A percentile compares a stretch with the other conserved stretches of the same genome.
Evolutionary conservation across 345 rosid genomes (phyloP).

Genomic region (Reutealis trisperma): DNA sequence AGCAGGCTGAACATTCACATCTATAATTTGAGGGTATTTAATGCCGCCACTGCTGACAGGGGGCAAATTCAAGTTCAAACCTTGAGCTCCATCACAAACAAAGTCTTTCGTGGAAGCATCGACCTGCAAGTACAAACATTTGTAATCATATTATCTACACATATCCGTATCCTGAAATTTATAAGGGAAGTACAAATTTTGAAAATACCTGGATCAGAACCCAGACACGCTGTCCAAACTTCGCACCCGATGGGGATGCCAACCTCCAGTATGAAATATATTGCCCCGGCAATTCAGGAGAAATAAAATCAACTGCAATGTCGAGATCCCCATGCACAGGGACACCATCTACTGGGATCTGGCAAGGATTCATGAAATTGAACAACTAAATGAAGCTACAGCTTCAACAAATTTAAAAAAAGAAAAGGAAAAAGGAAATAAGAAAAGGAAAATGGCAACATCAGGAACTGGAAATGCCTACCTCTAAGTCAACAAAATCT

Average conservation of each 20-base stretch:
- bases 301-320: slow-evolving; percentile 67
- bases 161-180: not conserved
- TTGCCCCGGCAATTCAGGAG: slow-evolving; percentile 76
- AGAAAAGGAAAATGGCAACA: not conserved
- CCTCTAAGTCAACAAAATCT: slow-evolving; percentile 58
- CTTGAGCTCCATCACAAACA: slow-evolving; percentile 33
- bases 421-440: not conserved
- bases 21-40: slow-evolving; percentile 29
- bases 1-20: slow-evolving; percentile 39
- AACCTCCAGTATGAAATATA: slow-evolving; percentile 92
- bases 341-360: slow-evolving; percentile 71
- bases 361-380: slow-evolving; percentile 18
- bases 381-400: not conserved
- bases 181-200: not conserved
- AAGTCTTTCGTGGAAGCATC: slow-evolving; percentile 49
- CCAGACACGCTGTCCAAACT: slow-evolving; percentile 96
- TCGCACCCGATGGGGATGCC: slow-evolving; percentile 62
- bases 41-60: slow-evolving; percentile 36
- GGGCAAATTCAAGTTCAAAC: slow-evolving; percentile 69
- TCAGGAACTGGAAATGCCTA: slow-evolving; percentile 15
- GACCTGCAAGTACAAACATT: slow-evolving; percentile 45
- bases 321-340: slow-evolving; percentile 69
- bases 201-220: slow-evolving; percentile 69
- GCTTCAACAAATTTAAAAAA: not conserved
- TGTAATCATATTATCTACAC: not conserved